Conservation (phyloP, 768 basidiomycete species). For the Cytidiella melzeri region DNA sequence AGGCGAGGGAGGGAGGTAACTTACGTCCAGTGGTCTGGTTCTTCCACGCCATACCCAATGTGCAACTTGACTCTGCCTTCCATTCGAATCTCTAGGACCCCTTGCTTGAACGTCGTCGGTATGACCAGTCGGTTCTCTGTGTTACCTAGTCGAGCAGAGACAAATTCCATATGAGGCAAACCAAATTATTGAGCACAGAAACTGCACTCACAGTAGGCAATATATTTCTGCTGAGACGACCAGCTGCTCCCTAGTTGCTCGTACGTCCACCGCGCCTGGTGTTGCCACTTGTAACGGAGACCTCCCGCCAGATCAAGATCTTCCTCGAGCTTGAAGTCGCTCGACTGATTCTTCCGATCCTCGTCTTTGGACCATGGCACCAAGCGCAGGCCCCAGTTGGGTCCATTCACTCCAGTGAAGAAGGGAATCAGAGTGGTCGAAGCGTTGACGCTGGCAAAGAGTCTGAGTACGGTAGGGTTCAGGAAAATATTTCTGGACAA, state of each 20-base stretch:
- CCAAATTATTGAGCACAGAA: too few species aligned
- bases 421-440: constrained; percentile 21
- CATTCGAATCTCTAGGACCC: constrained; percentile 20
- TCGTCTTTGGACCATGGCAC: neutral
- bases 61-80: constrained; percentile 20
- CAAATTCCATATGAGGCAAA: too few species aligned
- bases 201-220: too few species aligned
- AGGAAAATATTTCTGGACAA: constrained; percentile 20
- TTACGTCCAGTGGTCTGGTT: constrained; percentile 14
- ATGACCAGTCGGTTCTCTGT: constrained; percentile 25
- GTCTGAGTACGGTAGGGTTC: constrained; percentile 15
- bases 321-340: too few species aligned
- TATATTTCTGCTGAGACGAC: too few species aligned
- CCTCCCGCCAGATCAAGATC: too few species aligned
- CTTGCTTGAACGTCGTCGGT: constrained; percentile 20
- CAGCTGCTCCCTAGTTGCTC: constrained; percentile 20
- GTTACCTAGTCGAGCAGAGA: constrained; percentile 14
- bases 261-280: constrained; percentile 22
- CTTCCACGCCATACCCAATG: constrained; percentile 14
- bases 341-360: too few species aligned
- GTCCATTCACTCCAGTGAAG: constrained; percentile 11
- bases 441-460: constrained; percentile 18
- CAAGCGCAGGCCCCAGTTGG: constrained; percentile 14
- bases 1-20: neutral
- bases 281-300: constrained; percentile 23